Base-by-base conservation (phyloP, 2,329 filamentous ascomycete genomes). In the Nigrograna mackinnonii region DNA sequence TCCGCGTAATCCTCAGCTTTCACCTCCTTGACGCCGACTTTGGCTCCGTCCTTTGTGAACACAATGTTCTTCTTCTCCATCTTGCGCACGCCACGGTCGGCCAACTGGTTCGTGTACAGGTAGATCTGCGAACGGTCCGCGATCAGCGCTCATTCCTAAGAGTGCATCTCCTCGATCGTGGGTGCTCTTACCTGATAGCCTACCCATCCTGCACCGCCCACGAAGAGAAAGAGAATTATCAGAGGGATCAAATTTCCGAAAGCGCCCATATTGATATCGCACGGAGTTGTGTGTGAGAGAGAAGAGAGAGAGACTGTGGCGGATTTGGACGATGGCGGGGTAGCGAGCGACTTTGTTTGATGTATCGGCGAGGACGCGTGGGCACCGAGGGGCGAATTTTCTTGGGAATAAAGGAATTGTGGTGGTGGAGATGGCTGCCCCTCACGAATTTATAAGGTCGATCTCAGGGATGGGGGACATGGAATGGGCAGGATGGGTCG, bases 61-160 rank as follows among this genome's bases (percentile, higher is more conserved):
- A 83, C 75, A 43, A 91, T 80, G 64, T 91, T 86, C 73, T 86
- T 87, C 71, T 82, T 82, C 65, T 85, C 83, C 80, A 91, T 87
- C 60, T 82, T 82, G 68, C 85, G 77, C 36, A 79, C 80, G 35
- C 86, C 85, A 44, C 80, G 77, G 46, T 81, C 74, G 47, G 81
- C 79, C 56, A 91, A 84, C 66, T 87, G 79, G 69, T 75, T 77
- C 41, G 80, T 76, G 68, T 83, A 83, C 41, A 86, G 68, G 69
- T 87, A 91, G 64, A 91, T 78, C 66, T 75, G 46, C 9, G 21
- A 12, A 19, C 21, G 26, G 19, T 20, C 13, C 16, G 16, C 12
- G 9, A 28, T 42, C 39, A 42, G 39, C 17, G n/a, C 13, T 11
- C n/a, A n/a, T n/a, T n/a, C n/a, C n/a, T n/a, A n/a, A n/a, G n/a